Conservation (phyloP, 1,284 basidiomycete species). For the Rhodotorula sp. region DNA sequence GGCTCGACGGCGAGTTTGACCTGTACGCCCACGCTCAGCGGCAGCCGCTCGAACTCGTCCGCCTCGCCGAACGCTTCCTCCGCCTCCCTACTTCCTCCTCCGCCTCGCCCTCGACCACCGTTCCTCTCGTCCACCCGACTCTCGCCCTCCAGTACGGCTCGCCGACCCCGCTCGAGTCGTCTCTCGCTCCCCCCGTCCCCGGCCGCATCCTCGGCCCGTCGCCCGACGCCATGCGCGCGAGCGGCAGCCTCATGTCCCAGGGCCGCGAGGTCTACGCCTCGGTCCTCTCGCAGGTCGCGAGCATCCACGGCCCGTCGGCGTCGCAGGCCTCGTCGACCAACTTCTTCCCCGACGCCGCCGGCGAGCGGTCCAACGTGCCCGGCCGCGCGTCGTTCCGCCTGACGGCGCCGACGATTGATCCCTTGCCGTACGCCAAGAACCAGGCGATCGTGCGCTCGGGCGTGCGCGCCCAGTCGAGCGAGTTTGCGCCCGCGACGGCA, state of each 20-base stretch:
- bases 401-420: conserved; percentile 22
- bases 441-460: neutral
- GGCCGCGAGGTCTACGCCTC: conserved; percentile 22
- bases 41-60: conserved; percentile 27
- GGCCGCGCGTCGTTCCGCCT: conserved; percentile 35
- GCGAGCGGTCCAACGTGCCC: conserved; percentile 32
- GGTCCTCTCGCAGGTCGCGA: conserved; percentile 30
- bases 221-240: neutral
- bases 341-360: conserved; percentile 37
- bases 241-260: neutral
- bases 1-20: conserved; percentile 15
- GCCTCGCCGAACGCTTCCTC: conserved; percentile 41
- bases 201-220: conserved; percentile 35
- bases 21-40: conserved; percentile 34
- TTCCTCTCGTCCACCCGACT: conserved; percentile 35
- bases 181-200: conserved; percentile 25
- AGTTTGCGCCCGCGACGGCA: conserved; percentile 22
- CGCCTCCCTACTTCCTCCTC: neutral
- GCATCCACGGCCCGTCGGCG: neutral
- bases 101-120: conserved; percentile 3
- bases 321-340: conserved; percentile 16
- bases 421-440: conserved; percentile 5
- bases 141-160: conserved; percentile 37
- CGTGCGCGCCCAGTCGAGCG: conserved; percentile 3
- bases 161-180: conserved; percentile 31